phyloP scores from a whole-genome alignment of 1,139 yeast genomes.

The Saccharomycopsis hybrid region DNA sequence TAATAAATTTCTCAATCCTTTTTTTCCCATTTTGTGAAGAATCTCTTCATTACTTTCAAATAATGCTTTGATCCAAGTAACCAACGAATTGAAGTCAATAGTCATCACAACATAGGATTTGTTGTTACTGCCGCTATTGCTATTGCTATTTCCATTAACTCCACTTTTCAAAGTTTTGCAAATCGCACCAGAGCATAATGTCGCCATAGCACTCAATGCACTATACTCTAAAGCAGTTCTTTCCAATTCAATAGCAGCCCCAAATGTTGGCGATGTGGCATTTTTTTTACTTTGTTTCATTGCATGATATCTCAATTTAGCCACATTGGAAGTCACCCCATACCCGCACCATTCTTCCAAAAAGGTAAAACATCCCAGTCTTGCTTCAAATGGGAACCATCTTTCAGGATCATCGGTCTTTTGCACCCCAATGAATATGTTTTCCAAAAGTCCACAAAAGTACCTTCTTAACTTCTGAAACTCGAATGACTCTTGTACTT shows the following conservation, averaged over 20 bases:
- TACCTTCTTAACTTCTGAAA: conserved; percentile 75
- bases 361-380: conserved; percentile 75
- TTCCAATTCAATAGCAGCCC: conserved; percentile 82
- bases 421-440: conserved; percentile 50
- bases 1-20: conserved; percentile 67
- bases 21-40: conserved; percentile 57
- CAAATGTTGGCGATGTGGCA: conserved; percentile 46
- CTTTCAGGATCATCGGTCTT: conserved; percentile 36
- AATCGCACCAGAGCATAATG: conserved; percentile 63
- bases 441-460: conserved; percentile 72
- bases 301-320: conserved; percentile 59
- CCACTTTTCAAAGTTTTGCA: conserved; percentile 42
- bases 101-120: conserved; percentile 40
- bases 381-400: conserved; percentile 79
- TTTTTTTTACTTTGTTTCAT: conserved; percentile 47
- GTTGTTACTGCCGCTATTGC: too few relatives aligned
- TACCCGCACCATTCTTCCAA: conserved; percentile 93
- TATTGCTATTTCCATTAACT: too few relatives aligned
- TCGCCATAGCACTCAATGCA: conserved; percentile 78
- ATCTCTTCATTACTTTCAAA: conserved; percentile 39
- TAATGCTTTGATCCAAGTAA: conserved; percentile 74
- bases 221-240: conserved; percentile 64
- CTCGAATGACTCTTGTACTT: conserved; percentile 60
- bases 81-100: conserved; percentile 62
- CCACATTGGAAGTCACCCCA: conserved; percentile 57